Evolutionary conservation across 1,284 basidiomycete genomes (phyloP).

Genomic region (Cutaneotrichosporon sp.): DNA sequence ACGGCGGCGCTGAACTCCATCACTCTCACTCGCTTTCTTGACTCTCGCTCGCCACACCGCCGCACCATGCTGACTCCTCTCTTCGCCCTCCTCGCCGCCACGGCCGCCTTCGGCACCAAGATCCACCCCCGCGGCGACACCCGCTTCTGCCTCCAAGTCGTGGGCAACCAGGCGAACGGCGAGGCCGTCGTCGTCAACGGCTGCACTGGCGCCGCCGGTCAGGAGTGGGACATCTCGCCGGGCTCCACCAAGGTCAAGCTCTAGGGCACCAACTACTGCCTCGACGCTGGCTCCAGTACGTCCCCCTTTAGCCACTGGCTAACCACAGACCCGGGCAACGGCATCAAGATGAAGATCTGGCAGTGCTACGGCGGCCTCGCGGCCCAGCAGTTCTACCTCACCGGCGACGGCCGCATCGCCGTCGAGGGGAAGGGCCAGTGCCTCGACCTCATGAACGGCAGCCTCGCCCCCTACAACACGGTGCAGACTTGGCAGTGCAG

Average conservation of each 20-base stretch:
- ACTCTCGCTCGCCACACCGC: no score
- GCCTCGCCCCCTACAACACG: constrained; percentile 24
- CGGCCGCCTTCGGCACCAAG: neutral
- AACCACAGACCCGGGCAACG: constrained; percentile 13
- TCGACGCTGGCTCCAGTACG: constrained; percentile 20
- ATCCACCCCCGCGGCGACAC: constrained; percentile 16
- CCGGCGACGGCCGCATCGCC: constrained; percentile 19
- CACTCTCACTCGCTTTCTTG: no score
- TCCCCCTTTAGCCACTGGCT: neutral
- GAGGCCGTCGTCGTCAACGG: constrained; percentile 17
- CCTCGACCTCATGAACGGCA: constrained; percentile 12
- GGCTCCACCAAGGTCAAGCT: constrained; percentile 24
- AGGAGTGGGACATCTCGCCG: neutral
- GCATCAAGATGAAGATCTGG: constrained; percentile 19
- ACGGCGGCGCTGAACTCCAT: no score
- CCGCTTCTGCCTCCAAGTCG: constrained; percentile 19
- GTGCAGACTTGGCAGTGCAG: constrained; percentile 35
- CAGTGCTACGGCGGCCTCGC: constrained; percentile 21
- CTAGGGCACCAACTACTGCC: constrained; percentile 29
- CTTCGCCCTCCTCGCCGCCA: neutral
- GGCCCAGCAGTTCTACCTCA: constrained; percentile 20
- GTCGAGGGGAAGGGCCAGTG: constrained; percentile 20
- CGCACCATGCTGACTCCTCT: neutral
- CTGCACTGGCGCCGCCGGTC: neutral
- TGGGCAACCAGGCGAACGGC: constrained; percentile 17